phyloP scores from a whole-genome alignment of 148 eudicot species.

The Camellia lanceoleosa region DNA sequence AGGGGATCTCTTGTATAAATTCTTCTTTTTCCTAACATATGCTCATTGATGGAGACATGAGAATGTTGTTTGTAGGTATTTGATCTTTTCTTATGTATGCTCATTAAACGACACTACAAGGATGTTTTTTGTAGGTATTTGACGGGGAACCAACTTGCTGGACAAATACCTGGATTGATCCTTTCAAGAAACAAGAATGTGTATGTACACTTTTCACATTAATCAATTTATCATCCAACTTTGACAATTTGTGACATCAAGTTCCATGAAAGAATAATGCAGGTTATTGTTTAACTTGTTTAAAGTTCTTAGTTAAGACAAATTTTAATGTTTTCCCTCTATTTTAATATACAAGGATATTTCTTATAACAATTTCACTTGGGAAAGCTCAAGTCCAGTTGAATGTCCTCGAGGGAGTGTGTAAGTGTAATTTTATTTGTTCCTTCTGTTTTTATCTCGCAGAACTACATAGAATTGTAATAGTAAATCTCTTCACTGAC shows the following conservation, averaged over 20 bases:
- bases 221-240: not conserved
- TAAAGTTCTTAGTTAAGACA: not conserved
- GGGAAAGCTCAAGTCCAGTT: slow-evolving; percentile 31
- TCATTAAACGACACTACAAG: not conserved
- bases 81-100: slow-evolving; percentile 12
- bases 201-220: slow-evolving; percentile 22
- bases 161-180: slow-evolving; percentile 44
- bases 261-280: not conserved
- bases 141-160: slow-evolving; percentile 50
- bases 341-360: slow-evolving; percentile 36
- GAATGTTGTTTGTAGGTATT: slow-evolving; percentile 15
- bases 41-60: not conserved
- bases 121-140: slow-evolving; percentile 34
- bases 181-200: slow-evolving; percentile 35
- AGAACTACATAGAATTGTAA: not conserved
- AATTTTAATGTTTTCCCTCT: not conserved
- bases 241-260: not conserved
- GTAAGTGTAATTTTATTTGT: slow-evolving; percentile 30
- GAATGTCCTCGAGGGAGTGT: slow-evolving; percentile 47
- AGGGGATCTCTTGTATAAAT: slow-evolving; percentile 14
- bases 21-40: not conserved
- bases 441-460: not conserved
- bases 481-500: slow-evolving; percentile 7
- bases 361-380: slow-evolving; percentile 48
- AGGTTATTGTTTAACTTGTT: slow-evolving; percentile 1